A percentile compares a stretch with the other conserved stretches of the same genome.
Conservation (phyloP, 768 basidiomycete genomes). For the Tylopilus sp. region DNA sequence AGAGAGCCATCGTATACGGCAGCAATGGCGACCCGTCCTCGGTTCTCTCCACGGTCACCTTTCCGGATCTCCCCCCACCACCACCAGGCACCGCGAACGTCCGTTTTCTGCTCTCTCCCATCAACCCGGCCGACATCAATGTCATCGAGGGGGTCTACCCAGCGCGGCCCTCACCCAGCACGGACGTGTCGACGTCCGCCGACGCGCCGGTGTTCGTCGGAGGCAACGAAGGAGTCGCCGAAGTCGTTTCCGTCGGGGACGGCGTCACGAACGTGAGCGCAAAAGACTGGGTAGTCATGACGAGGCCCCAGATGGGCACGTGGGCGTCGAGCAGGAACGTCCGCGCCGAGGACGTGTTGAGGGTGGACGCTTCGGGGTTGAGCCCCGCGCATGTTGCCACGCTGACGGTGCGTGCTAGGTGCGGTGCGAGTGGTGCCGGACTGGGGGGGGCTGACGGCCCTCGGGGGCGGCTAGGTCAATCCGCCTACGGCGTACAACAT, state of each 20-base stretch:
- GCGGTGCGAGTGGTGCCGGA: background rate
- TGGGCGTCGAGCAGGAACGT: constrained; percentile 65
- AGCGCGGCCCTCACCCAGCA: constrained; percentile 44
- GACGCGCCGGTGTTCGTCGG: constrained; percentile 50
- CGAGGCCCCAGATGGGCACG: constrained; percentile 66
- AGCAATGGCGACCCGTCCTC: constrained; percentile 56
- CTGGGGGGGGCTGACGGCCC: too few species aligned
- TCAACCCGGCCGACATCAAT: constrained; percentile 82
- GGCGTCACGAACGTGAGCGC: constrained; percentile 46
- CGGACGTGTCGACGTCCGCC: constrained; percentile 35
- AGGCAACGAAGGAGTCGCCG: constrained; percentile 76
- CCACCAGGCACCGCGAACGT: constrained; percentile 58
- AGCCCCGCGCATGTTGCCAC: constrained; percentile 70
- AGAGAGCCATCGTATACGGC: constrained; percentile 66
- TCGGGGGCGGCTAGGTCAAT: constrained; percentile 52
- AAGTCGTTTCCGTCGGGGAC: constrained; percentile 58
- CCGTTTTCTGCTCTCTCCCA: constrained; percentile 64
- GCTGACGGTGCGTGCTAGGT: constrained; percentile 50
- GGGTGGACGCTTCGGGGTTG: constrained; percentile 50
- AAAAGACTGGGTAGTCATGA: constrained; percentile 76
- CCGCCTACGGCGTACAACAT: constrained; percentile 83
- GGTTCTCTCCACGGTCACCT: constrained; percentile 55
- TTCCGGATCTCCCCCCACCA: constrained; percentile 51
- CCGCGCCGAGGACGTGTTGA: constrained; percentile 51
- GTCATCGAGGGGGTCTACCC: constrained; percentile 85